phyloP scores from a whole-genome alignment of 2,329 filamentous ascomycete genomes.

The Celoporthe dispersa region DNA sequence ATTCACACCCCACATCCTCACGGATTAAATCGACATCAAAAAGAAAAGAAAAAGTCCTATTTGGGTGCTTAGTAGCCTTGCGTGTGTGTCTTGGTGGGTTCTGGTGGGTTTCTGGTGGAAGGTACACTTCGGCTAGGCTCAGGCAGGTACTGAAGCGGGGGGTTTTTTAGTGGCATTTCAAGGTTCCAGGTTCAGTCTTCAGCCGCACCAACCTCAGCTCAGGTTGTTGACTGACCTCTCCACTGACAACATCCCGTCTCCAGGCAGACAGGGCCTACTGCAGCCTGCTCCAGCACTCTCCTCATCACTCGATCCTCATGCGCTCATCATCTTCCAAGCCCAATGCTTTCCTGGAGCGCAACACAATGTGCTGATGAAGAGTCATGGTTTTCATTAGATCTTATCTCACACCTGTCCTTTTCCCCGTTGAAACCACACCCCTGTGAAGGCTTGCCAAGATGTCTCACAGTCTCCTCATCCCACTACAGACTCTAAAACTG shows the following conservation, averaged over 20 bases:
- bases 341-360: neutral
- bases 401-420: neutral
- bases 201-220: slow-evolving; percentile 1
- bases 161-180: neutral
- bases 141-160: neutral
- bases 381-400: too few relatives aligned
- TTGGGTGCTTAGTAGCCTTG: neutral
- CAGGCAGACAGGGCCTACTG: neutral
- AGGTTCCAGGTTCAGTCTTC: slow-evolving; percentile 1
- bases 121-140: neutral
- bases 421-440: neutral
- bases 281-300: too few relatives aligned
- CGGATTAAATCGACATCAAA: neutral
- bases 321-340: neutral
- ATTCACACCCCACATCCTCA: neutral
- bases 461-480: neutral
- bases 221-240: neutral
- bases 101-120: too few relatives aligned
- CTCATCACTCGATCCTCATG: neutral
- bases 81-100: neutral
- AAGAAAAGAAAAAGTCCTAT: too few relatives aligned
- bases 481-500: neutral
- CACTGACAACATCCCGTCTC: neutral
- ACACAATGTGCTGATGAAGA: too few relatives aligned
- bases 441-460: neutral